A percentile compares a stretch with the other conserved stretches of the same genome.
These are phyloP conservation scores for Candida gigantensis DNA, from an alignment of 1,139 yeast genomes.

Conservation along the genomic window DNA sequence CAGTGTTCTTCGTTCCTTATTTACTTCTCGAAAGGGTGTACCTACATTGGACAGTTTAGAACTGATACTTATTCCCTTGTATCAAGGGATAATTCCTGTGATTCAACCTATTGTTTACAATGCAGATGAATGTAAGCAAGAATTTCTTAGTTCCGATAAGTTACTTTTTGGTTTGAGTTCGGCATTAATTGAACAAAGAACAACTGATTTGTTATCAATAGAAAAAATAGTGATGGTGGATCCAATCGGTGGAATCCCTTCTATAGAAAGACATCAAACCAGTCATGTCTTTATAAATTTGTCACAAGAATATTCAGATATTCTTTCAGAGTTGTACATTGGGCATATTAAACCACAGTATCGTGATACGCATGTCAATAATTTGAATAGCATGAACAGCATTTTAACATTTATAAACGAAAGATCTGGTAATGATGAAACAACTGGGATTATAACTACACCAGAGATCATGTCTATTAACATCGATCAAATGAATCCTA, in stretches of 20 bases:
- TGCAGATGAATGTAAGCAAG: conserved; percentile 29
- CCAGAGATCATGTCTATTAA: conserved; percentile 47
- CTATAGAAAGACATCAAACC: conserved; percentile 74
- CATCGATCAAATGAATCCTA: conserved; percentile 65
- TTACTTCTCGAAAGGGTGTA: conserved; percentile 18
- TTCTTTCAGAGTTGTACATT: conserved; percentile 60
- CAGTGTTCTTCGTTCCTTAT: conserved; percentile 32
- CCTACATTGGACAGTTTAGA: conserved; percentile 28
- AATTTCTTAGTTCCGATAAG: conserved; percentile 35
- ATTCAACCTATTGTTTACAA: conserved; percentile 60
- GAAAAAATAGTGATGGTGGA: conserved; percentile 84
- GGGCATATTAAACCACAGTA: conserved; percentile 48
- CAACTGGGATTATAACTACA: conserved; percentile 47
- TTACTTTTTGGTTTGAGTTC: conserved; percentile 30
- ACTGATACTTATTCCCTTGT: conserved; percentile 41
- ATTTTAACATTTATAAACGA: conserved; percentile 32
- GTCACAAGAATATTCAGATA: conserved; percentile 74
- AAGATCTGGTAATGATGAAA: conserved; percentile 37
- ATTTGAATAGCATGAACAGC: conserved; percentile 55
- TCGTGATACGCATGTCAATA: conserved; percentile 55
- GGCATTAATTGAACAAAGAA: conserved; percentile 23
- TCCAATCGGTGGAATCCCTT: conserved; percentile 86
- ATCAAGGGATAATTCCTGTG: conserved; percentile 57
- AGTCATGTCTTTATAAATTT: conserved; percentile 88
- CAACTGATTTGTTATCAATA: conserved; percentile 47